Evolutionary conservation across 176 grass and related monocot genomes (phyloP).

Genomic region (Carex kokanica): DNA sequence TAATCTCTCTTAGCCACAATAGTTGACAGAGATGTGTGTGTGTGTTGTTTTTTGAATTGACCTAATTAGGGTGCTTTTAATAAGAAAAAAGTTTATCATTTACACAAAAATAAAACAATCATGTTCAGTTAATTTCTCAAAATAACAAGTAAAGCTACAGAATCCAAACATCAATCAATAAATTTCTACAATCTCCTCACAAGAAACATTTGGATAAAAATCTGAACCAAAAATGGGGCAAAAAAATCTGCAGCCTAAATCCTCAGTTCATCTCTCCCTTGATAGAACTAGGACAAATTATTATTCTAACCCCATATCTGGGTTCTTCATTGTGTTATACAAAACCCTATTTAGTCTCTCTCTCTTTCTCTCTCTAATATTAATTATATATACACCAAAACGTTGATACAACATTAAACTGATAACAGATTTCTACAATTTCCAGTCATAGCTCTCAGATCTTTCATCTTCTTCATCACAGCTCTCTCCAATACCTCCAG

Average conservation of each 20-base stretch:
- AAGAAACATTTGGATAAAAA: neutral
- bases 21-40: neutral
- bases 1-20: constrained; percentile 3
- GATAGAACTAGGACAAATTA: neutral
- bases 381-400: constrained; percentile 7
- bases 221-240: constrained; percentile 11
- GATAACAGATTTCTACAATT: constrained; percentile 28
- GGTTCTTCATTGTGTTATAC: constrained; percentile 6
- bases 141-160: no score
- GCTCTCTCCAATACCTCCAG: constrained; percentile 45
- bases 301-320: constrained; percentile 25
- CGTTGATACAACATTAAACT: neutral
- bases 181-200: constrained; percentile 10
- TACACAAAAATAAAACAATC: neutral
- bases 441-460: constrained; percentile 65
- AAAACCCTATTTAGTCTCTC: constrained; percentile 21
- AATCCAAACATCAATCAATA: no score
- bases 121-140: neutral
- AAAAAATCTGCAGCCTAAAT: constrained; percentile 7
- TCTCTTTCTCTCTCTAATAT: neutral
- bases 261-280: constrained; percentile 3
- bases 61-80: neutral
- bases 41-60: neutral
- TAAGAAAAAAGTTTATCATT: neutral
- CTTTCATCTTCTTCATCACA: constrained; percentile 48